These are phyloP conservation scores for Daldinia sp. DNA, from an alignment of 2,329 filamentous ascomycete genomes.

Conservation along the genomic window DNA sequence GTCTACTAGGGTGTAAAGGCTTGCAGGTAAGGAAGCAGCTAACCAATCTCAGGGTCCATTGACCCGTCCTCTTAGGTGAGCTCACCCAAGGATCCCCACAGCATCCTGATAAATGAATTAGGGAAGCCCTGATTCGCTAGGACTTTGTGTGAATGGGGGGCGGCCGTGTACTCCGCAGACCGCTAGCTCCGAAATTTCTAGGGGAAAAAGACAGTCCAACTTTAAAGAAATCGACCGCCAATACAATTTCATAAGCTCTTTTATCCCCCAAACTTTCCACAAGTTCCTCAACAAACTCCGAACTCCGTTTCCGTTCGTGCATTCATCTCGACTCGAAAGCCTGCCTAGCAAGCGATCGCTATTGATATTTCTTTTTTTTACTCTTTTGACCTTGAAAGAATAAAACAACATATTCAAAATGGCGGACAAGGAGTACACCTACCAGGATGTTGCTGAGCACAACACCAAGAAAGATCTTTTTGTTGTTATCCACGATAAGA, in stretches of 20 bases:
- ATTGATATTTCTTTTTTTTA: slow-evolving; percentile 18
- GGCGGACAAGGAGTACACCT: slow-evolving; percentile 71
- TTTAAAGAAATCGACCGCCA: slow-evolving; percentile 34
- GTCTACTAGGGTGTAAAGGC: not conserved
- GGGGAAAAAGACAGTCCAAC: slow-evolving; percentile 27
- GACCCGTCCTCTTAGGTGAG: slow-evolving; percentile 24
- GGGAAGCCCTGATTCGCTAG: slow-evolving; percentile 31
- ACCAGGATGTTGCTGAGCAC: slow-evolving; percentile 85
- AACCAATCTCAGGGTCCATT: slow-evolving; percentile 25
- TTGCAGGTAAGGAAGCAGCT: not conserved
- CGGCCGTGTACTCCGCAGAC: slow-evolving; percentile 35
- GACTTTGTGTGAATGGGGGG: slow-evolving; percentile 19
- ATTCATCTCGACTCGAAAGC: slow-evolving; percentile 27
- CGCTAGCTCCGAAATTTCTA: slow-evolving; percentile 38
- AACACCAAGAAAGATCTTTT: slow-evolving; percentile 94
- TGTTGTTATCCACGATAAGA: slow-evolving; percentile 94
- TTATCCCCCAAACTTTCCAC: slow-evolving; percentile 24
- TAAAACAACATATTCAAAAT: slow-evolving; percentile 51
- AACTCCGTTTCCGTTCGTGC: slow-evolving; percentile 22
- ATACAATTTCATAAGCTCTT: slow-evolving; percentile 34
- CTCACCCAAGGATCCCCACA: slow-evolving; percentile 33
- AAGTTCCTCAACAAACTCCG: slow-evolving; percentile 28
- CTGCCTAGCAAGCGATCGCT: slow-evolving; percentile 23
- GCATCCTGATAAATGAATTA: slow-evolving; percentile 41
- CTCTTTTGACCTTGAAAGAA: not conserved